Conservation (phyloP, 1,284 basidiomycete genomes). For the Irpex lacteus region DNA sequence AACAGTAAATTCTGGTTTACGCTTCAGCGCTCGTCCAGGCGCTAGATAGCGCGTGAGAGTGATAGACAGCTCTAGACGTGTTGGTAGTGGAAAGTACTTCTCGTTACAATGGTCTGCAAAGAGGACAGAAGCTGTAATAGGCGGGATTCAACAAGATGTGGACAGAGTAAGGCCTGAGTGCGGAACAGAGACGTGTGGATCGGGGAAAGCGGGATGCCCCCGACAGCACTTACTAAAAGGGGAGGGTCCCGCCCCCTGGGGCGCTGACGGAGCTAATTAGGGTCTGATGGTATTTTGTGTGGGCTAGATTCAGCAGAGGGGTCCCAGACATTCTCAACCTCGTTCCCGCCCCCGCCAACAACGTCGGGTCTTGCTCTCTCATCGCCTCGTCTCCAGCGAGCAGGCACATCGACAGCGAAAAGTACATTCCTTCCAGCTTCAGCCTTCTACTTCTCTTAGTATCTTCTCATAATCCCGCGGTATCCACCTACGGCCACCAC, state of each 20-base stretch:
- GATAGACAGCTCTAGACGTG: not conserved
- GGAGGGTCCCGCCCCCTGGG: not conserved
- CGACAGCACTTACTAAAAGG: not conserved
- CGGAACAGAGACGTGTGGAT: not conserved
- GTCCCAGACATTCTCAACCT: not conserved
- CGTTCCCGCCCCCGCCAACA: slow-evolving; percentile 4
- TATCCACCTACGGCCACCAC: slow-evolving; percentile 1
- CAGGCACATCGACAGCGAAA: slow-evolving; percentile 2
- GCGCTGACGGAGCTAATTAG: slow-evolving; percentile 8
- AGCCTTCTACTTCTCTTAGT: slow-evolving; percentile 3
- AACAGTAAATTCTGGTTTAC: not conserved
- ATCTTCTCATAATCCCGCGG: slow-evolving; percentile 9
- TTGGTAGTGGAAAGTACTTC: not conserved
- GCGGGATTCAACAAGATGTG: not conserved
- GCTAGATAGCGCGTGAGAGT: not conserved
- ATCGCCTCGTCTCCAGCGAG: slow-evolving; percentile 5
- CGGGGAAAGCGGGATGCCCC: not conserved
- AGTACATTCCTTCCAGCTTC: slow-evolving; percentile 10
- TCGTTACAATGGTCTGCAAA: not conserved
- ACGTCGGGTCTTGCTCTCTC: slow-evolving; percentile 3
- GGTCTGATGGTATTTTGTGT: slow-evolving; percentile 7
- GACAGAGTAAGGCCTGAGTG: not conserved
- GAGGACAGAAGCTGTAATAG: not conserved
- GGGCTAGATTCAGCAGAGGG: not conserved
- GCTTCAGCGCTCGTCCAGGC: not conserved